phyloP scores from a whole-genome alignment of 176 grass and related monocot species.

The Ampelocalamus luodianensis region DNA sequence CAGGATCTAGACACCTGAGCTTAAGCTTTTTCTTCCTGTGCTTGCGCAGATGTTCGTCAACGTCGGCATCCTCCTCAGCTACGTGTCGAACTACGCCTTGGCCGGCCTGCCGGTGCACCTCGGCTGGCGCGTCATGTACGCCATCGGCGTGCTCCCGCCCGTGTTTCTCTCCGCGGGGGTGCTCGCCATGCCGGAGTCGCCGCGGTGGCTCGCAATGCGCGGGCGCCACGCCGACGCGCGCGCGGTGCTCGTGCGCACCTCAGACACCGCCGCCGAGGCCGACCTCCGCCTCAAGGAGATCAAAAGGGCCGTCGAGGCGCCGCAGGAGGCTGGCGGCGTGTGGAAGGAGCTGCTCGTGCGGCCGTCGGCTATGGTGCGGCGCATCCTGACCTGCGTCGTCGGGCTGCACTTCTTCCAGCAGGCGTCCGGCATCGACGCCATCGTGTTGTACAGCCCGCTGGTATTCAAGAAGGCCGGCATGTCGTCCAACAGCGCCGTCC shows the following conservation, averaged over 20 bases:
- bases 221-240: conserved; percentile 48
- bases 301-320: conserved; percentile 16
- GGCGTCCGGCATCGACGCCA: conserved; percentile 42
- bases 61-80: conserved; percentile 43
- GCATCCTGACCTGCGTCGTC: conserved; percentile 28
- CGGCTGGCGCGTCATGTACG: conserved; percentile 56
- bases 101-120: conserved; percentile 50
- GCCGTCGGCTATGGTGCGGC: conserved; percentile 39
- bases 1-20: too few species aligned
- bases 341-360: conserved; percentile 48
- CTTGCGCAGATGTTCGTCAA: conserved; percentile 36
- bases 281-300: conserved; percentile 54
- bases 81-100: conserved; percentile 53
- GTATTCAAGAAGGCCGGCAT: conserved; percentile 51
- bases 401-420: conserved; percentile 49
- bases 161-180: conserved; percentile 39
- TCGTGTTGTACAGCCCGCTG: conserved; percentile 49
- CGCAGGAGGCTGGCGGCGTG: neutral
- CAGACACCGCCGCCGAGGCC: conserved; percentile 38
- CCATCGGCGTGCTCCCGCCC: conserved; percentile 21
- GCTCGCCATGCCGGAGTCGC: conserved; percentile 69
- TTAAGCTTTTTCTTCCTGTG: too few species aligned
- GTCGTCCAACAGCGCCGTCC: conserved; percentile 17
- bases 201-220: conserved; percentile 69
- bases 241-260: conserved; percentile 45